phyloP scores from a whole-genome alignment of 2,329 filamentous ascomycete species.

The Hypomyces perniciosus region DNA sequence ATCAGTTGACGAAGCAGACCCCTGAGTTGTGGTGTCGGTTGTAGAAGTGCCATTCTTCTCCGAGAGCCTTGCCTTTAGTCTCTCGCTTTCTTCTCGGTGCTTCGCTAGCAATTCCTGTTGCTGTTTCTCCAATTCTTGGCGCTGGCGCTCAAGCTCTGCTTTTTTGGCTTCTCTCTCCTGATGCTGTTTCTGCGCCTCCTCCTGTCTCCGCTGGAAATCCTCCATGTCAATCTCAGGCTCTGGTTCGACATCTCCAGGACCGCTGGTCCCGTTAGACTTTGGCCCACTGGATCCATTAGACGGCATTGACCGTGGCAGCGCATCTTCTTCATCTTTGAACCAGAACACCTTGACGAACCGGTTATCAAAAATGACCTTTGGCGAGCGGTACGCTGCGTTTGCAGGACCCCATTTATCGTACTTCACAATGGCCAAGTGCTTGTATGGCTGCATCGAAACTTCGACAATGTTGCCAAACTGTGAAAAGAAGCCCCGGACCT shows the following conservation, averaged over 20 bases:
- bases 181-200: conserved; percentile 63
- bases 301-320: conserved; percentile 20
- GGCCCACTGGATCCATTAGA: conserved; percentile 23
- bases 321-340: conserved; percentile 52
- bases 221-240: conserved; percentile 61
- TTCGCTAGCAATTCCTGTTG: conserved; percentile 55
- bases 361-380: conserved; percentile 78
- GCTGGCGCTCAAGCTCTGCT: conserved; percentile 55
- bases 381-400: conserved; percentile 65
- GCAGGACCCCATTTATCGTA: conserved; percentile 62
- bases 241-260: conserved; percentile 15
- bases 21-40: conserved; percentile 10
- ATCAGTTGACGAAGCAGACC: conserved; percentile 41
- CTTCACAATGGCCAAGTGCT: conserved; percentile 63
- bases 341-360: conserved; percentile 81
- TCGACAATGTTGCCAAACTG: conserved; percentile 63
- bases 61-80: conserved; percentile 50
- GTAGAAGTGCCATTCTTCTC: conserved; percentile 24
- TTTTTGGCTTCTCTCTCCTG: conserved; percentile 60
- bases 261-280: conserved; percentile 12
- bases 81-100: conserved; percentile 61
- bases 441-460: conserved; percentile 60
- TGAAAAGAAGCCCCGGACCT: conserved; percentile 62
- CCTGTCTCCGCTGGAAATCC: conserved; percentile 62
- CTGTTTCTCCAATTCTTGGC: conserved; percentile 59